These are phyloP conservation scores for Serendipita indica DNA, from an alignment of 768 basidiomycete genomes.

Conservation along the genomic window DNA sequence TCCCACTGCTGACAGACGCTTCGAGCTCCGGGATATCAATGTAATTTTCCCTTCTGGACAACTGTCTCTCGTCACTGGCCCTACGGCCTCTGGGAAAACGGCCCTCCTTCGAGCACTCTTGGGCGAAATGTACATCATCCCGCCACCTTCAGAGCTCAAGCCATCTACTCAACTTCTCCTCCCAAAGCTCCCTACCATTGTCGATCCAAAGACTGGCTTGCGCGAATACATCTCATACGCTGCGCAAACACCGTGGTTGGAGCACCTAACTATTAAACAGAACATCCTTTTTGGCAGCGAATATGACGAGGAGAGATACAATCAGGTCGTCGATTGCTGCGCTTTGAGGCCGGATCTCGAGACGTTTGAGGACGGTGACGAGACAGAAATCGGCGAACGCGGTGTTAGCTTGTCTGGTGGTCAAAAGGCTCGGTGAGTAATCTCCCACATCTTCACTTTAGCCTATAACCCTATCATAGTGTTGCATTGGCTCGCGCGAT, in stretches of 20 bases:
- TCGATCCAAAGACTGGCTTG: conserved; percentile 20
- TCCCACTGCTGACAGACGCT: conserved; percentile 30
- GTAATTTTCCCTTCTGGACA: conserved; percentile 58
- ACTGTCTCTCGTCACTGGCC: conserved; percentile 58
- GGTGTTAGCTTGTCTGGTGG: conserved; percentile 69
- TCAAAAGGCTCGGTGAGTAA: conserved; percentile 55
- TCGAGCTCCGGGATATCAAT: conserved; percentile 52
- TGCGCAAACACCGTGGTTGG: conserved; percentile 35
- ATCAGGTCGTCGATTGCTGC: conserved; percentile 26
- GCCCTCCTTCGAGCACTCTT: conserved; percentile 43
- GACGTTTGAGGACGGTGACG: conserved; percentile 29
- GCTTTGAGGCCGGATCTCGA: conserved; percentile 30
- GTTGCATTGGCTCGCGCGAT: conserved; percentile 74
- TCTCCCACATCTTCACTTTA: no score
- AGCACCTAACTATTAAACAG: conserved; percentile 36
- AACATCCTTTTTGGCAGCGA: conserved; percentile 47
- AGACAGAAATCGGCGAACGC: conserved; percentile 24
- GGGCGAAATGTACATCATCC: conserved; percentile 12
- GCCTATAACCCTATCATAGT: conserved; percentile 22
- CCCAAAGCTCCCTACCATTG: conserved; percentile 42
- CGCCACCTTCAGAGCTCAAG: conserved; percentile 48
- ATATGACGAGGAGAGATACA: conserved; percentile 26
- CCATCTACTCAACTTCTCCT: conserved; percentile 37
- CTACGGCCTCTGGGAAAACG: conserved; percentile 73
- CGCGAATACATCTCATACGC: conserved; percentile 28